phyloP scores from a whole-genome alignment of 768 basidiomycete genomes.

The Tephrocybe sp. region DNA sequence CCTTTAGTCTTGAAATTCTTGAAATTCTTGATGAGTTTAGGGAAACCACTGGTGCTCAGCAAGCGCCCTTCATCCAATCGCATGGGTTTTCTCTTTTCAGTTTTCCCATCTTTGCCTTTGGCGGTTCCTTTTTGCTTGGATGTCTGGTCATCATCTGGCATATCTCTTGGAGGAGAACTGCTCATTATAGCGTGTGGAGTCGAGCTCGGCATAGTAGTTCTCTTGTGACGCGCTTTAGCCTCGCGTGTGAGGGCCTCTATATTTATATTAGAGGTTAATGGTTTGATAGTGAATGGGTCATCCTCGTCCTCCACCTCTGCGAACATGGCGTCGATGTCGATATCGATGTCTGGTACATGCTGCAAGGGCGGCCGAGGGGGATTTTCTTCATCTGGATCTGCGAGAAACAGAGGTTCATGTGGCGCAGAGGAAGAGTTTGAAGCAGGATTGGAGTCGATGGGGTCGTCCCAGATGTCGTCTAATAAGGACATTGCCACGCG shows the following conservation, averaged over 20 bases:
- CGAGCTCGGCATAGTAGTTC: conserved; percentile 21
- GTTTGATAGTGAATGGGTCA: conserved; percentile 35
- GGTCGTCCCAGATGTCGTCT: conserved; percentile 62
- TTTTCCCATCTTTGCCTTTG: conserved; percentile 27
- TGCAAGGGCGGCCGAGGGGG: conserved; percentile 15
- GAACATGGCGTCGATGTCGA: conserved; percentile 46
- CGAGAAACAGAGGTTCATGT: conserved; percentile 50
- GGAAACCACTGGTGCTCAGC: conserved; percentile 74
- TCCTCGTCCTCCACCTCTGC: conserved; percentile 35
- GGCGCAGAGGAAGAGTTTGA: conserved; percentile 18
- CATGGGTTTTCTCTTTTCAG: conserved; percentile 47
- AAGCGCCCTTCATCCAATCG: conserved; percentile 77
- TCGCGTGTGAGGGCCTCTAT: conserved; percentile 51
- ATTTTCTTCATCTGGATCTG: conserved; percentile 54
- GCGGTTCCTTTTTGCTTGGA: conserved; percentile 23
- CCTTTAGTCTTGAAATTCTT: conserved; percentile 81
- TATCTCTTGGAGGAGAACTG: conserved; percentile 45
- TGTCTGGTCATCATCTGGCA: conserved; percentile 19
- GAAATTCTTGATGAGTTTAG: conserved; percentile 69
- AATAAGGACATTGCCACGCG: conserved; percentile 42
- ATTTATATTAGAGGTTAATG: conserved; percentile 50
- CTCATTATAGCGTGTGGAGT: conserved; percentile 47
- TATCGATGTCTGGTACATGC: conserved; percentile 46
- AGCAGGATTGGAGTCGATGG: conserved; percentile 28
- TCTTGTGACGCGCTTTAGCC: conserved; percentile 48